Evolutionary conservation across 352 stramenopile genomes (phyloP).

Genomic region (Blastocystis hominis): DNA sequence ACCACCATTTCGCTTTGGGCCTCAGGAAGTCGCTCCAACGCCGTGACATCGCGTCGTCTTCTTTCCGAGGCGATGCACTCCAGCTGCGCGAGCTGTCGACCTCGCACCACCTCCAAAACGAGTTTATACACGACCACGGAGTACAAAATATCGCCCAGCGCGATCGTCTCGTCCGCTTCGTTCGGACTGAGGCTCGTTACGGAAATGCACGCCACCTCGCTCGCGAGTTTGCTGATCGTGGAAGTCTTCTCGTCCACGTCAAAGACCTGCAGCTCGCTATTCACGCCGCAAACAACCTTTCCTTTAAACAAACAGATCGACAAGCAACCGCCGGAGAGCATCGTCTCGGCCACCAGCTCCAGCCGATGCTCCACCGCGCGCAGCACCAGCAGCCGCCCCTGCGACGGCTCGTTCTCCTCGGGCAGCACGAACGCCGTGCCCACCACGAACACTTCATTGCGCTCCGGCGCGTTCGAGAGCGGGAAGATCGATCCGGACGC

Average conservation of each 20-base stretch:
- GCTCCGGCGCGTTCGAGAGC: background rate
- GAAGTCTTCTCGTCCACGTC: background rate
- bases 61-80: background rate
- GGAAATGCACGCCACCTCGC: background rate
- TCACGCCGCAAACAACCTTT: background rate
- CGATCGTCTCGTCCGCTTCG: background rate
- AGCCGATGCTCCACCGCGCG: background rate
- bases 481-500: background rate
- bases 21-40: background rate
- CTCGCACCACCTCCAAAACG: background rate
- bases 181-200: background rate
- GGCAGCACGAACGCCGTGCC: slow-evolving; percentile 19
- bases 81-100: background rate
- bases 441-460: background rate
- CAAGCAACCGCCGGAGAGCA: background rate
- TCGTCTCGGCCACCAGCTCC: background rate
- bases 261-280: slow-evolving; percentile 25
- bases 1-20: background rate
- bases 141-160: background rate
- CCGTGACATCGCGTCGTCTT: background rate
- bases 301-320: background rate
- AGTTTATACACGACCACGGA: slow-evolving; percentile 1
- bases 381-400: background rate
- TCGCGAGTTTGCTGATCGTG: background rate
- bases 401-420: slow-evolving; percentile 1